Percentiles rank a stretch among this genome's conserved stretches.
These are phyloP conservation scores for Neopestalotiopsis clavispora DNA, from an alignment of 2,329 filamentous ascomycete genomes.

Conservation along the genomic window DNA sequence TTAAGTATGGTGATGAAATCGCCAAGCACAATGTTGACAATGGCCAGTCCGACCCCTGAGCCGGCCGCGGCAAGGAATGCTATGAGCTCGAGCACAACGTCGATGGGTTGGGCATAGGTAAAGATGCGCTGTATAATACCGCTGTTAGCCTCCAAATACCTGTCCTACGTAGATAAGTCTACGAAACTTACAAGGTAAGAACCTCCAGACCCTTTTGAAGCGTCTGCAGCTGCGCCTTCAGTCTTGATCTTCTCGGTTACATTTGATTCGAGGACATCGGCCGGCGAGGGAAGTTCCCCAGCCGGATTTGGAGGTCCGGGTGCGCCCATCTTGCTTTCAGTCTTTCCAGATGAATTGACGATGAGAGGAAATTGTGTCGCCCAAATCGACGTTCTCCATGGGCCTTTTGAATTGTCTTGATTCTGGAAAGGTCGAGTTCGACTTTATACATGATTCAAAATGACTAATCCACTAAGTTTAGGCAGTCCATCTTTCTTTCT, in stretches of 20 bases:
- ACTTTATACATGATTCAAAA: not conserved
- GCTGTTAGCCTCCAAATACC: not conserved
- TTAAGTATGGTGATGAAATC: conserved; percentile 5
- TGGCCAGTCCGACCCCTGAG: conserved; percentile 4
- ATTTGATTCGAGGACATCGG: not conserved
- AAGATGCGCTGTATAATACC: not conserved
- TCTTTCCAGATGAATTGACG: not conserved
- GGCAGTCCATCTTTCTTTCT: not conserved
- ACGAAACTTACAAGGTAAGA: not conserved
- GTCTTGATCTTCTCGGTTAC: not conserved
- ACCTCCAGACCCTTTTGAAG: not conserved
- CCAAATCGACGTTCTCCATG: no score
- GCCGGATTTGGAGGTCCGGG: not conserved
- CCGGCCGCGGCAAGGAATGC: conserved; percentile 1
- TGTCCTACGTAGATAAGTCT: not conserved
- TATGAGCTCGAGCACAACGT: not conserved
- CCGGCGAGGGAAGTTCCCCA: not conserved
- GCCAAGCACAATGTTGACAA: conserved; percentile 13
- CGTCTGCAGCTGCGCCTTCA: not conserved
- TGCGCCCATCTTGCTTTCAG: not conserved
- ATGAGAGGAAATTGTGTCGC: not conserved
- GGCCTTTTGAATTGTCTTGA: no score
- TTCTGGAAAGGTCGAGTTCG: not conserved
- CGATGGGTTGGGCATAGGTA: not conserved
- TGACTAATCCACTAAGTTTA: not conserved